A percentile compares a stretch with the other conserved stretches of the same genome.
Conservation (phyloP, 176 grass and related monocot genomes). For the Oryza glaberrima region DNA sequence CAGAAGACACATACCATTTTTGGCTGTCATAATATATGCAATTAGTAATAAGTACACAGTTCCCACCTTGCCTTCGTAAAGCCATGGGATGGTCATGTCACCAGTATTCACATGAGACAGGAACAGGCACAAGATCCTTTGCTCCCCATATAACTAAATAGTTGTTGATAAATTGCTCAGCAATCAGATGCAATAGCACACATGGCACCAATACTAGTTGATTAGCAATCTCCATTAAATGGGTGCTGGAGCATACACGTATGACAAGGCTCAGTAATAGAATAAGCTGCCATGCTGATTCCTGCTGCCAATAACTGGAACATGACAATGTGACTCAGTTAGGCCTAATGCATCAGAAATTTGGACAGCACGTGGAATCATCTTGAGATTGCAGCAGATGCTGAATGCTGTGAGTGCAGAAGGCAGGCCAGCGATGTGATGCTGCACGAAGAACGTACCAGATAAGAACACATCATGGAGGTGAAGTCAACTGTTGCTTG, state of each 20-base stretch:
- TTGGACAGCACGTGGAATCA: conserved; percentile 9
- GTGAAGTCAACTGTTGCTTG: conserved; percentile 20
- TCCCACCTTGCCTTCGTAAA: neutral
- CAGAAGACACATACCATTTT: neutral
- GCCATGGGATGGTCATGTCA: conserved; percentile 3
- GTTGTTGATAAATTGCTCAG: neutral
- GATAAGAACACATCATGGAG: conserved; percentile 6
- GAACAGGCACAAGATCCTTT: neutral
- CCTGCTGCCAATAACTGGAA: conserved; percentile 31
- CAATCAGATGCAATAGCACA: neutral
- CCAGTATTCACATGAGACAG: neutral
- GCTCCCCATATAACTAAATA: neutral
- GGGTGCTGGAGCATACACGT: neutral
- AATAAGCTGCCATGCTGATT: conserved; percentile 23
- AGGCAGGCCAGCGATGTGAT: conserved; percentile 5
- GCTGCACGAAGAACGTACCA: neutral
- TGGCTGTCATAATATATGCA: conserved; percentile 2
- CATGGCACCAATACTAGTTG: neutral
- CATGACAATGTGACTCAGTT: neutral
- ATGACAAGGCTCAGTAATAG: neutral
- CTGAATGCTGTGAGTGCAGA: neutral
- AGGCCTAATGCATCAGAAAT: neutral
- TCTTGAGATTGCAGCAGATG: conserved; percentile 24
- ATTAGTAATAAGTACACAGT: neutral
- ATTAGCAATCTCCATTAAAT: neutral